phyloP scores from a whole-genome alignment of 768 basidiomycete genomes.

The Termitomyces sp. region DNA sequence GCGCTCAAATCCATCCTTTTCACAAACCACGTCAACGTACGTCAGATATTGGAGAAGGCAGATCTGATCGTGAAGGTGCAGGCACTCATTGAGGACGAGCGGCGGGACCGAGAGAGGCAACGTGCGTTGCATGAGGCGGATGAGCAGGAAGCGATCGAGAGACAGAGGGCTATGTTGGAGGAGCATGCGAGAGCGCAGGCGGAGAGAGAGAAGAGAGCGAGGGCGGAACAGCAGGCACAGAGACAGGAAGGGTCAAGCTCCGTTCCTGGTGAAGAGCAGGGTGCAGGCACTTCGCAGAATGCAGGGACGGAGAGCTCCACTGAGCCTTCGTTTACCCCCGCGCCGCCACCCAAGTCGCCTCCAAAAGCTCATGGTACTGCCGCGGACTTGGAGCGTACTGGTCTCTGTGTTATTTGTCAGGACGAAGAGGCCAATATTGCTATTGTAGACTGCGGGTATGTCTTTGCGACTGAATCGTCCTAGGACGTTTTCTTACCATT shows the following conservation, averaged over 20 bases:
- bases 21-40: slow-evolving; percentile 76
- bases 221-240: slow-evolving; percentile 14
- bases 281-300: background rate
- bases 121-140: slow-evolving; percentile 39
- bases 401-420: slow-evolving; percentile 89
- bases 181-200: slow-evolving; percentile 23
- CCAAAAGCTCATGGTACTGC: slow-evolving; percentile 34
- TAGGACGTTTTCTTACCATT: background rate
- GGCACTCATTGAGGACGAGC: slow-evolving; percentile 60
- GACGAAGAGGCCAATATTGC: slow-evolving; percentile 94
- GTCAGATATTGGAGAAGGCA: slow-evolving; percentile 79
- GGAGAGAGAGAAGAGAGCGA: slow-evolving; percentile 22
- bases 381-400: slow-evolving; percentile 54
- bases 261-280: background rate
- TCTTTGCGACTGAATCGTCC: slow-evolving; percentile 8
- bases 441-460: slow-evolving; percentile 90
- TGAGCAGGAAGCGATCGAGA: slow-evolving; percentile 36
- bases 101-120: slow-evolving; percentile 45
- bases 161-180: slow-evolving; percentile 18
- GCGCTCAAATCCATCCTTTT: slow-evolving; percentile 77
- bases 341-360: slow-evolving; percentile 17
- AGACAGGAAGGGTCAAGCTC: background rate
- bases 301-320: slow-evolving; percentile 3
- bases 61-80: slow-evolving; percentile 74
- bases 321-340: slow-evolving; percentile 14